Evolutionary conservation across 352 stramenopile genomes (phyloP).

Genomic region (Phytophthora ohioensis): DNA sequence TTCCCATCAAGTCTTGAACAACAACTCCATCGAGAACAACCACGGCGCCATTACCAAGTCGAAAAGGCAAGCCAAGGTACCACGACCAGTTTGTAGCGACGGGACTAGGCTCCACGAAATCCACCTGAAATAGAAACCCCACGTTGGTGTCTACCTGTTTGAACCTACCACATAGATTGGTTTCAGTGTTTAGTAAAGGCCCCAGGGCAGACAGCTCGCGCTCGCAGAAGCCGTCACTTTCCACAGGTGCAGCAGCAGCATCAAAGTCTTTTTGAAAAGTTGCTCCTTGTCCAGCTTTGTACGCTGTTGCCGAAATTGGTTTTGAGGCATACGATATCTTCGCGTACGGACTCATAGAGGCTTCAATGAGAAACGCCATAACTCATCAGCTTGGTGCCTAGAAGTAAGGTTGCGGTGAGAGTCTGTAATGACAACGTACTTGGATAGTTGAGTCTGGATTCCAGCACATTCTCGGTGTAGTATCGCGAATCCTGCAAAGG

Average conservation of each 20-base stretch:
- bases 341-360: conserved; percentile 42
- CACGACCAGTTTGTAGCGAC: conserved; percentile 56
- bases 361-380: conserved; percentile 19
- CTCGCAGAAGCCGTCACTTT: conserved; percentile 68
- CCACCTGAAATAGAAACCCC: conserved; percentile 55
- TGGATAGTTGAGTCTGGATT: conserved; percentile 59
- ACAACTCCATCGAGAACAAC: conserved; percentile 57
- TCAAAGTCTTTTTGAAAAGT: conserved; percentile 59
- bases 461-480: conserved; percentile 63
- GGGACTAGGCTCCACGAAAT: conserved; percentile 55
- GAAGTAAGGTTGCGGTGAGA: background rate
- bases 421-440: conserved; percentile 28
- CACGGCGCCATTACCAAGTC: conserved; percentile 52
- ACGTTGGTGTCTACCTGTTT: conserved; percentile 51
- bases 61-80: conserved; percentile 66
- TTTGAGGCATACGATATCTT: conserved; percentile 68
- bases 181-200: conserved; percentile 52
- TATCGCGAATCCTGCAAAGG: conserved; percentile 54
- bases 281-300: conserved; percentile 51
- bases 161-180: conserved; percentile 57
- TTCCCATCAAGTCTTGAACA: conserved; percentile 55
- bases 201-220: conserved; percentile 53
- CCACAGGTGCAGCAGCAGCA: conserved; percentile 39
- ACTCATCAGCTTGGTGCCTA: background rate
- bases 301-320: conserved; percentile 36